phyloP scores from a whole-genome alignment of 2,329 filamentous ascomycete genomes.

The Lasiodiplodia gonubiensis region DNA sequence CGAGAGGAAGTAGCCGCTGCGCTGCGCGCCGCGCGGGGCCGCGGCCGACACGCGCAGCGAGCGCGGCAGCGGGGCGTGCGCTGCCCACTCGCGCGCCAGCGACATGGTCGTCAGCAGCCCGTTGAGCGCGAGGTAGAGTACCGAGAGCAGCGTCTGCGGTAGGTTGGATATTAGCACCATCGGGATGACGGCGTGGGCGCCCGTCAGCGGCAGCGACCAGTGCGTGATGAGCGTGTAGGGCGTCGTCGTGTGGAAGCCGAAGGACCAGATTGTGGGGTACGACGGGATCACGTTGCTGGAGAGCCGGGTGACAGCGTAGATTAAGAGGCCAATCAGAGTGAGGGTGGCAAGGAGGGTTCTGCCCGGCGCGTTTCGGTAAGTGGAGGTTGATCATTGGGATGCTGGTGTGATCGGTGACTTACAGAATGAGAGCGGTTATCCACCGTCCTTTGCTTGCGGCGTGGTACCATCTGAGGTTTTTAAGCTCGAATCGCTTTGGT shows the following conservation, averaged over 20 bases:
- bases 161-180: slow-evolving; percentile 47
- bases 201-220: neutral
- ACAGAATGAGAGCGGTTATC: neutral
- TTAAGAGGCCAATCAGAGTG: neutral
- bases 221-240: neutral
- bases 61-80: slow-evolving; percentile 36
- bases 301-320: neutral
- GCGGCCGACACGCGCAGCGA: slow-evolving; percentile 44
- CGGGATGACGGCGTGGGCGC: neutral
- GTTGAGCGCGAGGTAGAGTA: slow-evolving; percentile 55
- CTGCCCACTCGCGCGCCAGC: slow-evolving; percentile 51
- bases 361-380: neutral
- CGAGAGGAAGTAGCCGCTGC: slow-evolving; percentile 49
- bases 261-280: neutral
- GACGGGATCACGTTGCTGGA: neutral
- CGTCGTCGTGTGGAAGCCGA: neutral
- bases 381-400: neutral
- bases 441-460: slow-evolving; percentile 2
- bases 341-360: neutral
- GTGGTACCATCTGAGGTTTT: neutral
- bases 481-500: neutral
- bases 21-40: slow-evolving; percentile 42
- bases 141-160: slow-evolving; percentile 55
- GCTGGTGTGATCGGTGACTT: neutral
- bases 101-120: slow-evolving; percentile 55